Evolutionary conservation across 2,329 filamentous ascomycete species (phyloP), one percentile per base, ranked within the genome.

Genomic region (Sporothrix brunneoviolacea): DNA sequence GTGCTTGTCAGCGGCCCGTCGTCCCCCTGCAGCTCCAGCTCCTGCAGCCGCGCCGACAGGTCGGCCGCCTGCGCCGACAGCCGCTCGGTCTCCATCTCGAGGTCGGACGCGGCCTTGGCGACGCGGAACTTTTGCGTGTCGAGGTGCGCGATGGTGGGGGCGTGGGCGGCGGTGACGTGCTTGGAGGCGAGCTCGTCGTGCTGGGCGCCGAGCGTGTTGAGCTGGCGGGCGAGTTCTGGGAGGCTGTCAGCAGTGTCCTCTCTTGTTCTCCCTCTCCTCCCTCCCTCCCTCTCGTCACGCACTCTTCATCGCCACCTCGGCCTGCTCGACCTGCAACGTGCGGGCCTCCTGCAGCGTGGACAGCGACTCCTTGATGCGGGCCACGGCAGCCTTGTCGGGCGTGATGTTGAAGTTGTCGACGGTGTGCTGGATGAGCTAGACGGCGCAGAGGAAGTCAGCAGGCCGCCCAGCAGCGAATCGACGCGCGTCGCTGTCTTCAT

Each of bases 61-160:
- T 91, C 81, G 13, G 83, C 86, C 6, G 89, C 71, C 66, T 94
- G 88, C 6, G 82, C 80, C 51, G 87, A 83, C 40, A 97, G 72
- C n/a, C 91, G 78, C 73, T 97, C 91, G n/a, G 87, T 86, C 70
- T 98, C 93, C 63, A 91, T 90, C 71, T 96, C 91, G 7, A 93
- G 74, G 65, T 97, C 91, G 2, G 81, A 85, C 0, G 88, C 89
- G 15, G 87, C 82, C 68, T 97, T 97, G n/a, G 91, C 91, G 51
- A 89, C 84, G 59, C 90, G 84, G 70, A 97, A 97, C 64, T 96
- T 96, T 59, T 91, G 83, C 2, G 89, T 95, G 68, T 97, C 91
- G 54, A 96, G 83, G 36, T 85, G 80, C 18, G 93, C 77, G 55
- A 97, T 95, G 63, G 88, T 82, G 32, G 82, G 83, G 6, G 91